Percentiles rank a stretch among this genome's conserved stretches.
These are phyloP conservation scores for Flaveria ramosissima DNA, from an alignment of 129 eudicot species.

Conservation along the genomic window DNA sequence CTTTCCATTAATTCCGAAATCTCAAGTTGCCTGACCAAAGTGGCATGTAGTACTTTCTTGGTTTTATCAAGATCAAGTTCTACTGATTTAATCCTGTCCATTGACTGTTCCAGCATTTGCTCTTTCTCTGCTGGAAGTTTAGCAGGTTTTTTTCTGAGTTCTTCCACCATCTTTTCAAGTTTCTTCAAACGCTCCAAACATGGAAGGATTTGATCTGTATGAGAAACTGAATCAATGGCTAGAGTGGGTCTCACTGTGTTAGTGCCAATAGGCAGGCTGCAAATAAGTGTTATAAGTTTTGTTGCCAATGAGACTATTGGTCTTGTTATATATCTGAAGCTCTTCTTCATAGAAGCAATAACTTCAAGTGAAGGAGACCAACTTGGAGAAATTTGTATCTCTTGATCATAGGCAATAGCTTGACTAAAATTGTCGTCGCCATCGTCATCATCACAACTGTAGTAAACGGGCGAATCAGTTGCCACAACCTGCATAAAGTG, in stretches of 20 bases:
- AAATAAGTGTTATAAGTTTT: constrained; percentile 43
- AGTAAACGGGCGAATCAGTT: constrained; percentile 57
- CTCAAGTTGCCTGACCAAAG: constrained; percentile 70
- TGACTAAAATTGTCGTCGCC: constrained; percentile 36
- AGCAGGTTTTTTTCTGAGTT: constrained; percentile 60
- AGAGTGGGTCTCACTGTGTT: constrained; percentile 39
- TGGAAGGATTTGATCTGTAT: constrained; percentile 45
- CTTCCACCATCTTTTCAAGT: constrained; percentile 64
- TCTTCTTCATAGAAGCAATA: constrained; percentile 39
- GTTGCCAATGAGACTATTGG: constrained; percentile 40
- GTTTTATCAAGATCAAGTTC: constrained; percentile 86
- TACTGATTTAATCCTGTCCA: constrained; percentile 82
- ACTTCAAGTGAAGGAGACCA: constrained; percentile 19
- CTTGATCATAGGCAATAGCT: constrained; percentile 32
- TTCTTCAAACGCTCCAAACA: constrained; percentile 75
- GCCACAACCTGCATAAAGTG: constrained; percentile 47
- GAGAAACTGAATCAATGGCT: constrained; percentile 30
- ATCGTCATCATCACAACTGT: constrained; percentile 69
- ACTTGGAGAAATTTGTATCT: constrained; percentile 24
- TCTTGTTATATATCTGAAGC: constrained; percentile 52
- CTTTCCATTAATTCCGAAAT: constrained; percentile 58
- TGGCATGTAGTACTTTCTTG: constrained; percentile 69
- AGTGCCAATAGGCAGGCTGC: constrained; percentile 41
- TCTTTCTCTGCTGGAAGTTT: constrained; percentile 76
- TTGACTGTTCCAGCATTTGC: constrained; percentile 63